Evolutionary conservation across 2,329 filamentous ascomycete genomes (phyloP).

Genomic region (Phialocephala subalpina): DNA sequence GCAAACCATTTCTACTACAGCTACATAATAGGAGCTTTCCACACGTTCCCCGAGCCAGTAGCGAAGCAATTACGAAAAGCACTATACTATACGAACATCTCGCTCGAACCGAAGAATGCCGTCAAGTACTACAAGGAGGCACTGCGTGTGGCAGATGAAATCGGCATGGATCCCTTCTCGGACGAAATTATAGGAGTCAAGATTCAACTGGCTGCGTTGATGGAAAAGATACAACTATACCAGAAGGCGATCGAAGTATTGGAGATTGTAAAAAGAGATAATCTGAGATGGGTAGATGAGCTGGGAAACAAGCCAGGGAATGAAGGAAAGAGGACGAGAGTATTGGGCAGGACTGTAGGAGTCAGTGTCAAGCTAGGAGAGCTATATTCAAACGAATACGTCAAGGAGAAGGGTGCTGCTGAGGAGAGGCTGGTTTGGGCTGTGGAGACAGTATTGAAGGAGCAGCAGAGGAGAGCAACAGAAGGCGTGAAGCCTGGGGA

Average conservation of each 20-base stretch:
- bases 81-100: conserved; percentile 84
- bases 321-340: conserved; percentile 62
- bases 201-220: conserved; percentile 79
- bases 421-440: conserved; percentile 82
- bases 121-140: conserved; percentile 86
- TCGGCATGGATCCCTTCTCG: conserved; percentile 86
- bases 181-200: conserved; percentile 92
- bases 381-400: conserved; percentile 79
- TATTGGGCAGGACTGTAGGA: conserved; percentile 77
- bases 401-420: conserved; percentile 76
- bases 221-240: conserved; percentile 79
- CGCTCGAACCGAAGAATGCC: conserved; percentile 77
- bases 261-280: conserved; percentile 78
- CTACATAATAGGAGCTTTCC: conserved; percentile 51
- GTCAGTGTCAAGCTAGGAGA: conserved; percentile 86
- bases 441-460: conserved; percentile 80
- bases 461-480: conserved; percentile 63
- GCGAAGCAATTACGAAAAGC: conserved; percentile 83
- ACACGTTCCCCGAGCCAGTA: conserved; percentile 72
- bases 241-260: conserved; percentile 78
- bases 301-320: conserved; percentile 58
- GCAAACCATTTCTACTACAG: conserved; percentile 42
- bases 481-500: conserved; percentile 76
- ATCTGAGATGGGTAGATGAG: conserved; percentile 64
- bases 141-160: conserved; percentile 74